Evolutionary conservation across 2,329 filamentous ascomycete genomes (phyloP).

Genomic region (Diplodia intermedia): DNA sequence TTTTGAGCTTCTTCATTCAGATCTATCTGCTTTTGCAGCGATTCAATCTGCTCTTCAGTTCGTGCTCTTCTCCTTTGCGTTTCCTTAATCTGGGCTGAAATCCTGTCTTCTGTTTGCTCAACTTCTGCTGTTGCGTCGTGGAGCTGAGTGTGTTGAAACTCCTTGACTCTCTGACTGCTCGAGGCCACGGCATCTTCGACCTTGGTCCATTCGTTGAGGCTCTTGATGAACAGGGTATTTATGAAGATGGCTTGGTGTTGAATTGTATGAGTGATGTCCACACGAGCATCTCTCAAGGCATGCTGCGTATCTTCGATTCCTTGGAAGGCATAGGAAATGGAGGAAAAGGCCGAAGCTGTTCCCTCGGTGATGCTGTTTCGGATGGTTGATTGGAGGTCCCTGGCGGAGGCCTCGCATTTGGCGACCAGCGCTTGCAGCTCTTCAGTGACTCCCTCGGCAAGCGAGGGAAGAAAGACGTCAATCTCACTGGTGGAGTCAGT

Average conservation of each 20-base stretch:
- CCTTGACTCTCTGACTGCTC: constrained; percentile 14
- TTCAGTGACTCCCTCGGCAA: not conserved
- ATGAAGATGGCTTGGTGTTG: constrained; percentile 19
- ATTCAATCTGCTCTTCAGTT: constrained; percentile 12
- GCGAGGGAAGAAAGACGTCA: not conserved
- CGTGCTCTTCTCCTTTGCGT: not conserved
- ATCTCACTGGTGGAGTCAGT: constrained; percentile 6
- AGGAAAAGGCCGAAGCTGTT: constrained; percentile 3
- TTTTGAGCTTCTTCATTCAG: constrained; percentile 1
- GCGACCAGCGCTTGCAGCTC: constrained; percentile 7
- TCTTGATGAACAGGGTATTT: constrained; percentile 3
- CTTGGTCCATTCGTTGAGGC: constrained; percentile 5
- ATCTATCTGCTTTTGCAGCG: constrained; percentile 19
- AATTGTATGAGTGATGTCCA: constrained; percentile 8
- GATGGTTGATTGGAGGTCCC: constrained; percentile 6
- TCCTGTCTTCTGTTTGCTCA: not conserved
- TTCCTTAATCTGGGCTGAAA: not conserved
- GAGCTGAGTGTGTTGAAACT: constrained; percentile 13
- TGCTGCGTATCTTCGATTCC: constrained; percentile 14
- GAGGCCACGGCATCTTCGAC: constrained; percentile 17
- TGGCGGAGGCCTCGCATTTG: constrained; percentile 10
- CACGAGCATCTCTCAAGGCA: constrained; percentile 12
- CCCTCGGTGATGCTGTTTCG: constrained; percentile 12
- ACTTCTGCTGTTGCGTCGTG: not conserved
- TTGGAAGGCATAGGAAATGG: constrained; percentile 7